Percentiles rank a stretch among this genome's conserved stretches.
Conservation (phyloP, 768 basidiomycete genomes). For the Lentinula sp. region DNA sequence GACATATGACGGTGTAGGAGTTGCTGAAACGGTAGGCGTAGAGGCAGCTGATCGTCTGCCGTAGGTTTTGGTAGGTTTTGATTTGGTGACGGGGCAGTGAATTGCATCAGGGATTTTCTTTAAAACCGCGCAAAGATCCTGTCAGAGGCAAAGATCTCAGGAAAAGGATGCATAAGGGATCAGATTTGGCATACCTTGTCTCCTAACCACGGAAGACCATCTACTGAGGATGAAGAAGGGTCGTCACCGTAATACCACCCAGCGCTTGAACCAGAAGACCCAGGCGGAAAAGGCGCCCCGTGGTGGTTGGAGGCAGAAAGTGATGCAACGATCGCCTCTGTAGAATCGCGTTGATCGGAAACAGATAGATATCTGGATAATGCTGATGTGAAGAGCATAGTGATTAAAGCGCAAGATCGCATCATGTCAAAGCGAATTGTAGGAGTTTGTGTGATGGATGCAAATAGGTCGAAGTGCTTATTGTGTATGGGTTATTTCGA, state of each 20-base stretch:
- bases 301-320: constrained; percentile 20
- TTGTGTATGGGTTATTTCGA: too few species aligned
- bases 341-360: too few species aligned
- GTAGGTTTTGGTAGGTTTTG: background rate
- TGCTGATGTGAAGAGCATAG: too few species aligned
- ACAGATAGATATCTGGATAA: too few species aligned
- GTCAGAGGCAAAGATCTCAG: background rate
- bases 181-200: background rate
- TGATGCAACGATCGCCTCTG: background rate
- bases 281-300: constrained; percentile 27
- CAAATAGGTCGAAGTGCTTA: too few species aligned
- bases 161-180: too few species aligned
- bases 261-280: constrained; percentile 19
- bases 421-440: too few species aligned
- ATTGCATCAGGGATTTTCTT: constrained; percentile 18
- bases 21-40: constrained; percentile 7
- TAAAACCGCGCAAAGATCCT: constrained; percentile 19
- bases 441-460: too few species aligned
- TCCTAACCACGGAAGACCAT: background rate
- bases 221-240: background rate
- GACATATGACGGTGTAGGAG: constrained; percentile 20
- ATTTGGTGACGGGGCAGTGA: constrained; percentile 14
- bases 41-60: constrained; percentile 3
- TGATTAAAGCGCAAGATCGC: too few species aligned
- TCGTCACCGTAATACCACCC: constrained; percentile 31